Conservation (phyloP, 2,329 filamentous ascomycete species). For the Colletotrichum camelliae region DNA sequence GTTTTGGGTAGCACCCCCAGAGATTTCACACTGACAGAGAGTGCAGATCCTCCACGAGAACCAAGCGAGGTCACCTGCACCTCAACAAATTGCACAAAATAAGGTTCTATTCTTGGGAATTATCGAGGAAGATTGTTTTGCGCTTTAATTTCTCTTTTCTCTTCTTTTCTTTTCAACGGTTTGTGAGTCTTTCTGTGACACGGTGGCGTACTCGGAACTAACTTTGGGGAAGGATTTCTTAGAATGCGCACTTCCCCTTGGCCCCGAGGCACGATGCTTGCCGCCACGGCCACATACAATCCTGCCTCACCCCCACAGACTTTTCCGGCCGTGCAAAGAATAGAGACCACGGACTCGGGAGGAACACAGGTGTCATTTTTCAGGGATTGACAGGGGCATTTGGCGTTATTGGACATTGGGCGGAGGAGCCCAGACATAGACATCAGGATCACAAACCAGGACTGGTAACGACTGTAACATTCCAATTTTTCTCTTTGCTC, state of each 20-base stretch:
- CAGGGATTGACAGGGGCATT: neutral
- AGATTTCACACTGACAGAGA: neutral
- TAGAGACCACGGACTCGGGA: neutral
- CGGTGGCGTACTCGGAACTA: neutral
- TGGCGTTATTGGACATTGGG: neutral
- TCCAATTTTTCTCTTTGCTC: conserved; percentile 11
- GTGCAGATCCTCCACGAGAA: neutral
- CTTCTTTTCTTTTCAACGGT: neutral
- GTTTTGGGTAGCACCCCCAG: neutral
- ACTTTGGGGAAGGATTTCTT: neutral
- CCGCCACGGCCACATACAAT: neutral
- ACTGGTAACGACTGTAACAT: conserved; percentile 18
- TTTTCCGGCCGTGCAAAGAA: neutral
- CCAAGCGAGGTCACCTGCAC: neutral
- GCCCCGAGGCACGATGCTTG: neutral
- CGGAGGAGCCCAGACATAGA: neutral
- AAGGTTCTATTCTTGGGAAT: neutral
- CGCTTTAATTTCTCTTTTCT: neutral
- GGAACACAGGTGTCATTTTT: neutral
- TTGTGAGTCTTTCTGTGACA: neutral
- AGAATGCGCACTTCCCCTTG: neutral
- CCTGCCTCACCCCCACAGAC: neutral
- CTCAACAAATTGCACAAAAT: neutral
- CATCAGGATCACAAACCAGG: neutral
- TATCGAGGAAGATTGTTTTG: neutral